Evolutionary conservation across 2,329 filamentous ascomycete genomes (phyloP).

Genomic region (Pseudogymnoascus sp.): DNA sequence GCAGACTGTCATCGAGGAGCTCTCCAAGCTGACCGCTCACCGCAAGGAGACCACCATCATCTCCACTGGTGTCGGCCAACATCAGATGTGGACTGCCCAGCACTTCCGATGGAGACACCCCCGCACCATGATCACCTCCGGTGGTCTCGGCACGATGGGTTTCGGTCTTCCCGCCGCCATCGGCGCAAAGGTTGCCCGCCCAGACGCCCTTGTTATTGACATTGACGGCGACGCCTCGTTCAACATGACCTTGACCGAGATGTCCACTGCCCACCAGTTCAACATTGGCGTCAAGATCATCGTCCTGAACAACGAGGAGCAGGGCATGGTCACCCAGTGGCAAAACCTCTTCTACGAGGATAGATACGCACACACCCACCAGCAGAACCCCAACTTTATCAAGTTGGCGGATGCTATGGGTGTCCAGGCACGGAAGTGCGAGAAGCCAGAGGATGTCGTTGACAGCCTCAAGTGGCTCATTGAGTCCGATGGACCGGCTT

Average conservation of each 20-base stretch:
- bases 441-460: slow-evolving; percentile 69
- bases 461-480: slow-evolving; percentile 84
- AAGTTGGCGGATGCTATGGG: slow-evolving; percentile 90
- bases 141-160: slow-evolving; percentile 93
- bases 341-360: slow-evolving; percentile 97
- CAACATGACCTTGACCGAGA: slow-evolving; percentile 95
- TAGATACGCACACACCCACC: slow-evolving; percentile 85
- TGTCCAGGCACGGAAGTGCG: slow-evolving; percentile 65
- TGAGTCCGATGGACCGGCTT: slow-evolving; percentile 79
- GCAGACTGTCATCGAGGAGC: slow-evolving; percentile 83
- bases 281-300: slow-evolving; percentile 95
- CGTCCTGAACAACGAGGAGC: slow-evolving; percentile 92
- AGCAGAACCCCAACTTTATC: slow-evolving; percentile 92
- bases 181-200: slow-evolving; percentile 80
- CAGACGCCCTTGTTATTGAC: slow-evolving; percentile 63
- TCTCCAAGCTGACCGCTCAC: slow-evolving; percentile 74
- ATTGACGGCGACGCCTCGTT: slow-evolving; percentile 99
- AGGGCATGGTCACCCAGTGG: slow-evolving; percentile 99
- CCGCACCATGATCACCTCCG: slow-evolving; percentile 91
- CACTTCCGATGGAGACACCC: slow-evolving; percentile 93
- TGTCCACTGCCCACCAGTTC: slow-evolving; percentile 89
- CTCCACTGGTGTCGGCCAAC: slow-evolving; percentile 89
- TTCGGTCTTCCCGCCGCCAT: slow-evolving; percentile 92
- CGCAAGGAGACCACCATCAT: slow-evolving; percentile 83
- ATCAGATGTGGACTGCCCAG: slow-evolving; percentile 98